Evolutionary conservation across 2,329 filamentous ascomycete genomes (phyloP).

Genomic region (Triangularia setosa): DNA sequence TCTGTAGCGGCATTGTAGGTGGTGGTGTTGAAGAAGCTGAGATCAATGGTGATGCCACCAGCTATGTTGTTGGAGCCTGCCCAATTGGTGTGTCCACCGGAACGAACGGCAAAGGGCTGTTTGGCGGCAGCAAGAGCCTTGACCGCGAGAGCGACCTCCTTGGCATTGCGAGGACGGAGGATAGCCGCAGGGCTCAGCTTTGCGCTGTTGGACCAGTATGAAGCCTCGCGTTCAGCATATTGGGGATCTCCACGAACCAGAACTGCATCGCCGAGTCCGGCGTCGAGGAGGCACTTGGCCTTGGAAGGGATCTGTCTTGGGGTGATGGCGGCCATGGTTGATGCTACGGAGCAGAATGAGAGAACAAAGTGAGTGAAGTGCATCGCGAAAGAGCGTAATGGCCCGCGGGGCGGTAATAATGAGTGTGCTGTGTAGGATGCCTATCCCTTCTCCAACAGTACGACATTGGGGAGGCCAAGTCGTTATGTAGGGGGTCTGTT

Average conservation of each 20-base stretch:
- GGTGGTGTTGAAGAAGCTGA: slow-evolving; percentile 32
- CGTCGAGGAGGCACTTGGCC: not conserved
- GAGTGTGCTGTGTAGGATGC: not conserved
- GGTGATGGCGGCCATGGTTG: slow-evolving; percentile 2
- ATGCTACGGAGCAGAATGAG: not conserved
- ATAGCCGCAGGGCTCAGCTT: slow-evolving; percentile 20
- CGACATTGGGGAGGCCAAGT: not conserved
- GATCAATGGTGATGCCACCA: slow-evolving; percentile 37
- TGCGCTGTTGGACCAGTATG: slow-evolving; percentile 19
- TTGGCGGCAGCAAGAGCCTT: slow-evolving; percentile 30
- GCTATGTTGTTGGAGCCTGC: slow-evolving; percentile 35
- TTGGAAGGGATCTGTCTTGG: not conserved
- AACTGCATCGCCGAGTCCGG: slow-evolving; percentile 5
- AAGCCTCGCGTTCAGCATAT: slow-evolving; percentile 11
- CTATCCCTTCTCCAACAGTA: not conserved
- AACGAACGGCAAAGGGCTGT: slow-evolving; percentile 38
- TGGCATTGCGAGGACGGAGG: slow-evolving; percentile 22
- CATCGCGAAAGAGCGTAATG: not conserved
- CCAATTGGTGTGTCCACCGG: slow-evolving; percentile 36
- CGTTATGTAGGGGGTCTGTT: not conserved
- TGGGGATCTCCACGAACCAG: slow-evolving; percentile 7
- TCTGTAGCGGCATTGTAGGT: slow-evolving; percentile 29
- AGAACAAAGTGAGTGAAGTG: not conserved
- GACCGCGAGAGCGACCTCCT: slow-evolving; percentile 36
- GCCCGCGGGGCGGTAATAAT: not conserved